Evolutionary conservation across 163 green algal species (phyloP).

Genomic region (Smithsoniella earleae): DNA sequence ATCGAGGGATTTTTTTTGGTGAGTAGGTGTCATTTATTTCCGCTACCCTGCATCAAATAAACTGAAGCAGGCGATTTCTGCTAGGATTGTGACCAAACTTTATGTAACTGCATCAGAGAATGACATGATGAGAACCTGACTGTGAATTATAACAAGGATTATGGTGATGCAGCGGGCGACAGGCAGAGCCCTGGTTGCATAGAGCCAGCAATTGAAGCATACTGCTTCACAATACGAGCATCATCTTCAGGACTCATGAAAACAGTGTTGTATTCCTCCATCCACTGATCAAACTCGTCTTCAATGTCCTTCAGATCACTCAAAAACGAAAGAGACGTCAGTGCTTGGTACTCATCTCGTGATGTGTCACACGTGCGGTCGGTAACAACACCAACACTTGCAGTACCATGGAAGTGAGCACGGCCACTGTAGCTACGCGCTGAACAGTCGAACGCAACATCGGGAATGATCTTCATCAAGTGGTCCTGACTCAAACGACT

Average conservation of each 20-base stretch:
- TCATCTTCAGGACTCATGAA: constrained; percentile 16
- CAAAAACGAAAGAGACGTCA: constrained; percentile 8
- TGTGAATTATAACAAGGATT: too few species aligned
- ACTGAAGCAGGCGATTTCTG: too few species aligned
- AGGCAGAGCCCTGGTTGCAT: too few species aligned
- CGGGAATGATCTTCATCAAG: background rate
- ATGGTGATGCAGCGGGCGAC: too few species aligned
- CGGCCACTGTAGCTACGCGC: background rate
- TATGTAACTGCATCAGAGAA: too few species aligned
- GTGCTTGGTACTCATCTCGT: background rate
- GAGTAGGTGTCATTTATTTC: too few species aligned
- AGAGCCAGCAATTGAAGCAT: too few species aligned
- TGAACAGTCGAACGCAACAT: background rate
- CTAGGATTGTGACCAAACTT: too few species aligned
- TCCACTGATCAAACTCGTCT: constrained; percentile 1
- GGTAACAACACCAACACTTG: background rate
- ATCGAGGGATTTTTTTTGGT: too few species aligned
- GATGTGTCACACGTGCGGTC: background rate
- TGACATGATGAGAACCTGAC: too few species aligned
- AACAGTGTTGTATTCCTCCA: constrained; percentile 16
- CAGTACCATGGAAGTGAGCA: background rate
- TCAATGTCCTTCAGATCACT: background rate
- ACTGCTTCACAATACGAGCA: constrained; percentile 5
- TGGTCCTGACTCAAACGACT: background rate
- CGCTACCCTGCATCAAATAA: too few species aligned